A percentile compares a stretch with the other conserved stretches of the same genome.
These are phyloP conservation scores for Tetracentron sinense DNA, from an alignment of 164 flowering plant genomes.

Conservation along the genomic window DNA sequence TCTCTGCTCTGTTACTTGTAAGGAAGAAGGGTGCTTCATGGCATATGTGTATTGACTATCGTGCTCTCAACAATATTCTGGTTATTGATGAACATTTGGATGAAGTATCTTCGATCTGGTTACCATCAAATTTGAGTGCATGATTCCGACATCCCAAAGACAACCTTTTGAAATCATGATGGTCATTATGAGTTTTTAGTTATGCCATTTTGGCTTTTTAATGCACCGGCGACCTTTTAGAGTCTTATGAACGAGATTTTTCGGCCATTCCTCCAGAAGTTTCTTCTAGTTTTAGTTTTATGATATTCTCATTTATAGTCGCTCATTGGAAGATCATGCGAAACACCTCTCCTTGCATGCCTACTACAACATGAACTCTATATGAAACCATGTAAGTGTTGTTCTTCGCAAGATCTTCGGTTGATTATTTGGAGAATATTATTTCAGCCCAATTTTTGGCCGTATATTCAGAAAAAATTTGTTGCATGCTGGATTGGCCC, in stretches of 20 bases:
- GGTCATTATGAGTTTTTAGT: slow-evolving; percentile 6
- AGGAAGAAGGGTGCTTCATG: neutral
- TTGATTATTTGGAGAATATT: neutral
- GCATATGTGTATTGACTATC: neutral
- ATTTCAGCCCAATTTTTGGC: neutral
- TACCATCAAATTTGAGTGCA: neutral
- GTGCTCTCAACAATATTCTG: neutral
- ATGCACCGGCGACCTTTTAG: neutral
- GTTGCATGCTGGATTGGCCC: neutral
- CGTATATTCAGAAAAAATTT: slow-evolving; percentile 2
- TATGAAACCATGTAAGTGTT: neutral
- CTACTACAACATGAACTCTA: neutral
- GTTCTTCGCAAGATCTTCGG: neutral
- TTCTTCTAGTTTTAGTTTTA: too few relatives aligned
- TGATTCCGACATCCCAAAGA: neutral
- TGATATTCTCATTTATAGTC: too few relatives aligned
- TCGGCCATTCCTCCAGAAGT: neutral
- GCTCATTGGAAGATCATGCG: neutral
- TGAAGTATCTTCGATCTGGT: neutral
- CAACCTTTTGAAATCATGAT: neutral
- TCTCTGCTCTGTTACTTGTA: neutral
- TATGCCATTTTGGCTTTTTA: slow-evolving; percentile 6
- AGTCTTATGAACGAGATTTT: slow-evolving; percentile 4
- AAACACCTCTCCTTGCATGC: neutral
- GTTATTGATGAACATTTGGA: neutral